Evolutionary conservation across 2,329 filamentous ascomycete genomes (phyloP), one percentile per base, ranked within the genome.

Genomic region (Fusarium neocosmosporiellum): DNA sequence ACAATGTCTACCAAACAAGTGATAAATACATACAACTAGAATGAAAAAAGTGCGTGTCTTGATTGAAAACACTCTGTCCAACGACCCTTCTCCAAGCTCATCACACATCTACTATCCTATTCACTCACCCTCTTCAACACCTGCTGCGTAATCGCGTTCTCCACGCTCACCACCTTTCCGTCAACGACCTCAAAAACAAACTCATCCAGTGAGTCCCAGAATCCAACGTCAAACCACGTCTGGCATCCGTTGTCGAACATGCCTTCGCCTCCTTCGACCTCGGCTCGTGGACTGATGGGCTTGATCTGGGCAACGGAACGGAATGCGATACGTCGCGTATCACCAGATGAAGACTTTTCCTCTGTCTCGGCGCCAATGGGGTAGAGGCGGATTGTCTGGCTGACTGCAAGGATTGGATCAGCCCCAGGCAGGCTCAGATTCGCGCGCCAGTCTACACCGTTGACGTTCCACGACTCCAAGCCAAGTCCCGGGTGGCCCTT

Each of bases 401-500:
- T 20, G 24, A 22, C 7, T 20, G 55, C n/a, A 20, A 58, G 31
- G 7, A 53, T 16, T 3, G 62, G 62, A 11, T 39, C 27, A 7
- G 10, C 29, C 2, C 41, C 54, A 2, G 55, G 62, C 4, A 50
- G 16, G 2, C 54, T 41, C n/a, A 59, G 27, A 20, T 59, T 63
- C 5, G 61, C 29, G 7, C 54, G 39, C 54, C 41, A 65, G 46
- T 69, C 50, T 4, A 36, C 34, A 13, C 64, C 59, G 20, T 60
- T 57, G 14, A 57, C 57, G 18, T 37, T 59, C 55, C 43, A 48
- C 14, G 63, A 62, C 29, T 34, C 29, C 13, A 69, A 16, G 18
- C 63, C 43, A 11, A 73, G 20, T 24, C 72, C 72, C 1, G 70
- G 54, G 24, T 55, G 46, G 41, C 31, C 65, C 7, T 67, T 37